Evolutionary conservation across 75 land plant species (phyloP), one percentile per base, ranked within the genome.

Genomic region (Ceratopteris richardii): DNA sequence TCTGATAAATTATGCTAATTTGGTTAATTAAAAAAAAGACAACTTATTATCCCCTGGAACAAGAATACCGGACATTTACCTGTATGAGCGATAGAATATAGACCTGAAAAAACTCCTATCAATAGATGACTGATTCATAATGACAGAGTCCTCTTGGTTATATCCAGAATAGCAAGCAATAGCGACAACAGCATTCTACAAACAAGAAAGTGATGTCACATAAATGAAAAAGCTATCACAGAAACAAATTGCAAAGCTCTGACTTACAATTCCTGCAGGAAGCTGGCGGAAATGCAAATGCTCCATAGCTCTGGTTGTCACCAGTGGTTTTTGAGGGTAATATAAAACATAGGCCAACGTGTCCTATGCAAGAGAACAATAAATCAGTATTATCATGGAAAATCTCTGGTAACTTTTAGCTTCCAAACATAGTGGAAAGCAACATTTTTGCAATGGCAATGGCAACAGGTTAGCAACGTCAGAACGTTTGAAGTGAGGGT

Each of bases 161-260:
- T 93, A 93, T 16, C 98, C 98, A 62, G 98, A 93, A 56, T 93
- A 93, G 63, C 98, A 93, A 24, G 98, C 67, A 83, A 93, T 93
- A 7, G 98, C 96, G 23, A 93, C 98, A 70, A 93, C 83, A 0
- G 98, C 98, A 81, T 93, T 93, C 97, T 91, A 48, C n/a, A n/a
- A n/a, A n/a, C n/a, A n/a, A 33, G 9, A n/a, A n/a, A n/a, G n/a
- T n/a, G n/a, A n/a, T n/a, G n/a, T n/a, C n/a, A n/a, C n/a, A n/a
- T n/a, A n/a, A n/a, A n/a, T n/a, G n/a, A n/a, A n/a, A n/a, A n/a
- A n/a, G n/a, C n/a, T n/a, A n/a, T n/a, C n/a, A n/a, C 14, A 40
- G 14, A 14, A 40, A 9, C 37, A 33, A 4, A 4, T 33, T 3
- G 7, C 37, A 33, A 4, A 46, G 50, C 18, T 40, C 42, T 14